Percentiles rank a stretch among this genome's conserved stretches.
Evolutionary conservation across 345 rosid genomes (phyloP).

Genomic region (Chamaenerion angustifolium): DNA sequence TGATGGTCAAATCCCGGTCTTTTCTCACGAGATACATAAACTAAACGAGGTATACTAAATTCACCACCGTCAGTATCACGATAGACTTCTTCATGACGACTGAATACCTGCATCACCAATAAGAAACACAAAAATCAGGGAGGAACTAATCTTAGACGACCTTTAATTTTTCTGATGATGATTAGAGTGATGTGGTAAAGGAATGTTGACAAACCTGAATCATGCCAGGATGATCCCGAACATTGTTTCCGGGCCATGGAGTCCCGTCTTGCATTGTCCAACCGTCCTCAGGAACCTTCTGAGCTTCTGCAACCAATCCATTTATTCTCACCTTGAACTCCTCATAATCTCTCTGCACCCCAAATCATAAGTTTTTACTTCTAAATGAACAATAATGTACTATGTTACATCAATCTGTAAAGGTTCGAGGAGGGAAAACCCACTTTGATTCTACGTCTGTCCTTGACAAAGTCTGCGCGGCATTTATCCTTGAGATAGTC

Average conservation of each 20-base stretch:
- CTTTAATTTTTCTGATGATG: not conserved
- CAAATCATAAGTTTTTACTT: not conserved
- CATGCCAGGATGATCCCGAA: constrained; percentile 93
- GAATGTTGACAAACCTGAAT: constrained; percentile 40
- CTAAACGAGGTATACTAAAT: constrained; percentile 41
- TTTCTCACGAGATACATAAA: constrained; percentile 89
- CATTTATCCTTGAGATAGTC: constrained; percentile 70
- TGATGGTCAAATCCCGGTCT: constrained; percentile 92
- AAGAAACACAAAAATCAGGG: too few species aligned
- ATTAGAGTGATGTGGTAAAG: too few species aligned
- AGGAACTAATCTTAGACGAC: not conserved
- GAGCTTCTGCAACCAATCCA: constrained; percentile 62
- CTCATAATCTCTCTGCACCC: constrained; percentile 67
- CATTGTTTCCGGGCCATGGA: constrained; percentile 88
- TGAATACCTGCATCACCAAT: constrained; percentile 47
- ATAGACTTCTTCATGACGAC: constrained; percentile 50
- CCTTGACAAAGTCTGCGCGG: constrained; percentile 55
- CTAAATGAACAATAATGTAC: not conserved
- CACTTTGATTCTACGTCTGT: constrained; percentile 84
- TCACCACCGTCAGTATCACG: constrained; percentile 61
- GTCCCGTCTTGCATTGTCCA: constrained; percentile 97
- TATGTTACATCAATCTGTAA: not conserved
- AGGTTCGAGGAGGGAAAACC: constrained; percentile 5
- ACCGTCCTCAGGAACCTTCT: constrained; percentile 90
- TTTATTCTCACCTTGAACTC: constrained; percentile 75